Evolutionary conservation across 2,329 filamentous ascomycete species (phyloP).

Genomic region (Dothistroma septosporum): DNA sequence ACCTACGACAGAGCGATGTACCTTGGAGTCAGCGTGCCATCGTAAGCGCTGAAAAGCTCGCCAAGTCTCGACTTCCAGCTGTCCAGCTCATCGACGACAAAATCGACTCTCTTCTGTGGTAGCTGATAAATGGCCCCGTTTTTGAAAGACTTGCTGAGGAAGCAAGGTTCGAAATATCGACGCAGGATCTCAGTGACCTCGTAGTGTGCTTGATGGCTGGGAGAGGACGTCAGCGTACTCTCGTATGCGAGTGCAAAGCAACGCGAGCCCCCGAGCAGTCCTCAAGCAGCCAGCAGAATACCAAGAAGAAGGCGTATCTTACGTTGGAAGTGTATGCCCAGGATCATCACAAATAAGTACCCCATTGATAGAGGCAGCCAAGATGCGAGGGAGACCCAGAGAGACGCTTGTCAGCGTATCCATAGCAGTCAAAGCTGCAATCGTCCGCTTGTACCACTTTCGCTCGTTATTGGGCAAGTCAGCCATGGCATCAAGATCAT

Average conservation of each 20-base stretch:
- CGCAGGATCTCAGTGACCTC: not conserved
- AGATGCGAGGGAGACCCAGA: not conserved
- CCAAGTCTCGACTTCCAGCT: not conserved
- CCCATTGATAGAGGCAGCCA: not conserved
- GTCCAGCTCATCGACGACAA: not conserved
- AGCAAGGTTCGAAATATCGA: not conserved
- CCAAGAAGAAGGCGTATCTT: not conserved
- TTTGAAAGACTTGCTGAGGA: not conserved
- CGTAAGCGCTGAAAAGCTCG: not conserved
- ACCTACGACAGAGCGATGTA: not conserved
- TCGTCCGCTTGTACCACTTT: not conserved
- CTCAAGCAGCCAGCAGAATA: not conserved
- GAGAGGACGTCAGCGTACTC: not conserved
- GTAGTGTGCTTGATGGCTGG: not conserved
- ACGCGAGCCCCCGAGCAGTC: not conserved
- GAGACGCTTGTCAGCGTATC: not conserved
- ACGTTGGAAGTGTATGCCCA: not conserved
- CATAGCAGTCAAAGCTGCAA: not conserved
- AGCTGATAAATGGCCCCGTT: not conserved
- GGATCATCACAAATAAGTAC: not conserved
- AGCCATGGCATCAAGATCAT: not conserved
- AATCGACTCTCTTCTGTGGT: not conserved
- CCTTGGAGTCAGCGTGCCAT: not conserved
- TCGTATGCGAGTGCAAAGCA: not conserved
- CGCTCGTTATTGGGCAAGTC: not conserved